Base-by-base conservation (phyloP, 345 rosid genomes). In the Eutrema yunnanense region DNA sequence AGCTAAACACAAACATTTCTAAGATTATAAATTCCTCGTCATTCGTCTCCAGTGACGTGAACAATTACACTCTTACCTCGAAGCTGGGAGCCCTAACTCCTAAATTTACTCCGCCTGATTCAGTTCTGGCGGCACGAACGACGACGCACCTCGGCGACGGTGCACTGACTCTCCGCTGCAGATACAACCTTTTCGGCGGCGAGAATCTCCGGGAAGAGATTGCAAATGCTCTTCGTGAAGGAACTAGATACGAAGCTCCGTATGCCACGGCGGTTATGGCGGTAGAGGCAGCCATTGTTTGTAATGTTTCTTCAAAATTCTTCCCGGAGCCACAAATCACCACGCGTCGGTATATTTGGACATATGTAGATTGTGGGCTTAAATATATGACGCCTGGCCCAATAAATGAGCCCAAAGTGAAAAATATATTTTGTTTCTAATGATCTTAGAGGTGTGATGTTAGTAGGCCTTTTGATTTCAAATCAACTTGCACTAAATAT, bases 71-170 rank as follows among this genome's bases (percentile, higher is more conserved):
- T 3, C 5, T n/a, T 65, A 88, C 96, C 90, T 90, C 81, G 62
- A 93, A 90, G 70, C 71, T 5, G 1, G 96, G 93, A 48, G 93
- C 87, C 56, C 90, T 85, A 80, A 48, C 83, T 40, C 96, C 93
- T 36, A 87, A 63, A 4, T 90, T 80, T 33, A 69, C 88, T 22
- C 87, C 86, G 29, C 83, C 38, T 44, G 96, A 88, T 74, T 86
- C 88, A 0, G 73, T 77, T 72, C 88, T 83, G 8, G 94, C 88
- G 55, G 92, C 93, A 43, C 90, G 86, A 64, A 87, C 67, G 34
- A 75, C 61, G n/a, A 85, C 69, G 67, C 71, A 75, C 49, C 72
- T 84, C 44, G 79, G 56, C 42, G 82, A 37, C 51, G 76, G 71
- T 38, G 58, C 67, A 64, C 65, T 58, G 72, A 43, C 57, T 58